Evolutionary conservation across 352 stramenopile genomes (phyloP).

Genomic region (Pythium volutum): DNA sequence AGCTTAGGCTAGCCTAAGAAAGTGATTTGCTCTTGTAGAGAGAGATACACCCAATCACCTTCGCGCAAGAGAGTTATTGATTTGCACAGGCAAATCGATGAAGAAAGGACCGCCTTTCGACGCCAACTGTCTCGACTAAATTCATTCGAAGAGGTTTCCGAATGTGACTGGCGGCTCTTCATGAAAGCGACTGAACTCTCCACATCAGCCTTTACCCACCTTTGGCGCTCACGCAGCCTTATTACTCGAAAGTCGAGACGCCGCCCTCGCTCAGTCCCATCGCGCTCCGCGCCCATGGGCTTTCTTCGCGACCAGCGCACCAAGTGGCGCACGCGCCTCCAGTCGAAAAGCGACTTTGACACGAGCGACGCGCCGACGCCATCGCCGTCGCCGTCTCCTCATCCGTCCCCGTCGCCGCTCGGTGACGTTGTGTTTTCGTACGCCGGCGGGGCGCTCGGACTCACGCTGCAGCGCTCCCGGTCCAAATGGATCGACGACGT

Average conservation of each 20-base stretch:
- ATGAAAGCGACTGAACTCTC: constrained; percentile 5
- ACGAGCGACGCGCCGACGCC: no score
- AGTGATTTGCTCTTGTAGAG: not conserved
- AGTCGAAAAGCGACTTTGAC: constrained; percentile 12
- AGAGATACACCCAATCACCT: not conserved
- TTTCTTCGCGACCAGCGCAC: constrained; percentile 26
- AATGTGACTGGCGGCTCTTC: not conserved
- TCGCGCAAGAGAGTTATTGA: not conserved
- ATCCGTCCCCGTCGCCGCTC: not conserved
- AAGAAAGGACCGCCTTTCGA: no score
- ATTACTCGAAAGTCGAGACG: not conserved
- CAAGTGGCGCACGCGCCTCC: constrained; percentile 28
- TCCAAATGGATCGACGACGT: constrained; percentile 31
- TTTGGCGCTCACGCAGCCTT: no score
- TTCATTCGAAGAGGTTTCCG: not conserved
- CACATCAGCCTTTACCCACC: no score
- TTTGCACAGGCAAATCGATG: not conserved
- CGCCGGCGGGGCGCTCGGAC: constrained; percentile 31
- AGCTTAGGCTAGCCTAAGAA: not conserved
- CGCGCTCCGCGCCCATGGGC: constrained; percentile 8
- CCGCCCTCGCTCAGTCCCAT: not conserved
- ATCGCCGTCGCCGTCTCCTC: not conserved
- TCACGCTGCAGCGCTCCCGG: constrained; percentile 43
- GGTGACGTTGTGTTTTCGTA: constrained; percentile 25
- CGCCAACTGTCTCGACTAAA: not conserved